Conservation (phyloP, 331 rosid species). For the Dryas integrifolia region DNA sequence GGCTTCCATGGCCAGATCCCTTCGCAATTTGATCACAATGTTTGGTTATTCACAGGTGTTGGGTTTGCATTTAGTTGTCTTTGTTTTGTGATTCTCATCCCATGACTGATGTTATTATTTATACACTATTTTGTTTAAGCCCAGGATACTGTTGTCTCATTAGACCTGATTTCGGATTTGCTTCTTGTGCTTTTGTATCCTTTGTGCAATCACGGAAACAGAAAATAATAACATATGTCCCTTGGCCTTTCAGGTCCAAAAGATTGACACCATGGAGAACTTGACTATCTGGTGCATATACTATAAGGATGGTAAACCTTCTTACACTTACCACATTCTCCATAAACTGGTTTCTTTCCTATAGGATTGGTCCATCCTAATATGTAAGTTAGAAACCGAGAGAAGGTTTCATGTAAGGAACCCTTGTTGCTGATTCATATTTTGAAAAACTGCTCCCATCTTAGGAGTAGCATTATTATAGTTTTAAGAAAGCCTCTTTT, state of each 20-base stretch:
- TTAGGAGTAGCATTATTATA: background rate
- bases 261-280: background rate
- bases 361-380: background rate
- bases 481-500: background rate
- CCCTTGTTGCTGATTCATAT: background rate
- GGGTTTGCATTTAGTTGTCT: background rate
- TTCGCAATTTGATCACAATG: background rate
- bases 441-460: background rate
- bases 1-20: background rate
- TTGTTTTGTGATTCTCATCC: background rate
- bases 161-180: background rate
- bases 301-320: background rate
- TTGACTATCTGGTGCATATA: background rate
- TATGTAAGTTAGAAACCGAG: background rate
- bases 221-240: background rate
- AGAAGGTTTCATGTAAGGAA: background rate
- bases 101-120: background rate
- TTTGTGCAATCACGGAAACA: background rate
- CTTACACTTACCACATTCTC: background rate
- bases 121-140: background rate
- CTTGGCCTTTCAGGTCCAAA: conserved; percentile 12
- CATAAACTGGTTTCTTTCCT: background rate
- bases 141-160: background rate
- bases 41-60: background rate
- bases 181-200: background rate